Evolutionary conservation across 345 rosid species (phyloP).

Genomic region (Corchorus olitorius): DNA sequence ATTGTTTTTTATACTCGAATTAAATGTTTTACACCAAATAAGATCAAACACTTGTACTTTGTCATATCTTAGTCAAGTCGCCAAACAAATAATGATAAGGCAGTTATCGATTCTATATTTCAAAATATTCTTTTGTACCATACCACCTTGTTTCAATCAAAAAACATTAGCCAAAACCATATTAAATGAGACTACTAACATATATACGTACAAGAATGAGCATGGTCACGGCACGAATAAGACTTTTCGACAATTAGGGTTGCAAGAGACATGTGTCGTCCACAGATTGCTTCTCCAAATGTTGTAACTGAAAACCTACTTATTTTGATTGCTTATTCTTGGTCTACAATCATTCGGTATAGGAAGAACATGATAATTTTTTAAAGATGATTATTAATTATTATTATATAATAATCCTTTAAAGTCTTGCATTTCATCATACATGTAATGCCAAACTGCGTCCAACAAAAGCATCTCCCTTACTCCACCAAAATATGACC

Average conservation of each 20-base stretch:
- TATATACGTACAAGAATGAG: neutral
- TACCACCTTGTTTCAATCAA: neutral
- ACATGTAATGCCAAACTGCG: neutral
- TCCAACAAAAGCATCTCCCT: neutral
- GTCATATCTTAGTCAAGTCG: neutral
- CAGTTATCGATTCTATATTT: neutral
- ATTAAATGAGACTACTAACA: neutral
- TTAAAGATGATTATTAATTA: too few relatives aligned
- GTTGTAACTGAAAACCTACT: neutral
- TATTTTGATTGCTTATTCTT: constrained; percentile 9
- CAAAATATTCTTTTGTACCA: neutral
- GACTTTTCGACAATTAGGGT: neutral
- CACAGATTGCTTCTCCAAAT: neutral
- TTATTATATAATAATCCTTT: neutral
- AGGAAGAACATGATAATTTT: neutral
- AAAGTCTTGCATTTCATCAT: constrained; percentile 19
- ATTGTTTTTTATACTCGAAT: neutral
- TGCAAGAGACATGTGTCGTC: neutral
- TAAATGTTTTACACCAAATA: neutral
- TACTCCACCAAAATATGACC: constrained; percentile 12
- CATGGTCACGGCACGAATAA: neutral
- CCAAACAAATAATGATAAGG: neutral
- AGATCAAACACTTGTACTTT: neutral
- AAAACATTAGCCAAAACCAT: neutral
- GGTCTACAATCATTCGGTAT: neutral